These are phyloP conservation scores for Lizonia empirigonia DNA, from an alignment of 2,329 filamentous ascomycete genomes.

Conservation along the genomic window DNA sequence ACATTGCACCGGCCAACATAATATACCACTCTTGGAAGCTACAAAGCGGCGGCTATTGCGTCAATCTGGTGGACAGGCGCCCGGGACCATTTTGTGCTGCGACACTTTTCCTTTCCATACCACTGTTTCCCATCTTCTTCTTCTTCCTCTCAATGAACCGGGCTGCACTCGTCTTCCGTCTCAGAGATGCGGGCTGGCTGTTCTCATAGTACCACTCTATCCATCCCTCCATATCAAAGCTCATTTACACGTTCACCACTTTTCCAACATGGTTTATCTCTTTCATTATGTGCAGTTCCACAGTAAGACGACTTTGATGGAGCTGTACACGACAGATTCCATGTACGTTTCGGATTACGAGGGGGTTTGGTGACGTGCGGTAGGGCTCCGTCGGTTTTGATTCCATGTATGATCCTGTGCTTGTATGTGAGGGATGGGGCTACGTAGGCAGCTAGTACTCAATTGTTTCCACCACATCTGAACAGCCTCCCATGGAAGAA, in stretches of 20 bases:
- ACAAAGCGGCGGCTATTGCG: slow-evolving; percentile 31
- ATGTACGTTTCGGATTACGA: slow-evolving; percentile 29
- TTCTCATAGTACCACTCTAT: slow-evolving; percentile 31
- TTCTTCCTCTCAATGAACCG: slow-evolving; percentile 27
- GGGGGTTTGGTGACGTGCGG: slow-evolving; percentile 13
- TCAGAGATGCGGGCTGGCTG: slow-evolving; percentile 31
- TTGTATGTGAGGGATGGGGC: slow-evolving; percentile 13
- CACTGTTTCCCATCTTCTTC: slow-evolving; percentile 34
- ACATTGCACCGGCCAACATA: slow-evolving; percentile 38
- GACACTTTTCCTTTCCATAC: slow-evolving; percentile 41
- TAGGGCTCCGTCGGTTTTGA: not conserved
- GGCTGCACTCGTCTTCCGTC: slow-evolving; percentile 22
- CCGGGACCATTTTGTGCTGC: slow-evolving; percentile 37
- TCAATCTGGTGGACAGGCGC: slow-evolving; percentile 40
- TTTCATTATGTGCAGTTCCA: slow-evolving; percentile 21
- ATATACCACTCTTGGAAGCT: slow-evolving; percentile 39
- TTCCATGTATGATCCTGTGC: slow-evolving; percentile 16
- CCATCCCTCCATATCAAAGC: slow-evolving; percentile 21
- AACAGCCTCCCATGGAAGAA: not conserved
- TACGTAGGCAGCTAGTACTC: slow-evolving; percentile 13
- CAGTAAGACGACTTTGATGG: slow-evolving; percentile 10
- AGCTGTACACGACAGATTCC: slow-evolving; percentile 21
- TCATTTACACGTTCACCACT: slow-evolving; percentile 15
- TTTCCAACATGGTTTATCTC: slow-evolving; percentile 15
- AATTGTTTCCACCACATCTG: not conserved